Percentiles rank a stretch among this genome's conserved stretches.
phyloP scores from a whole-genome alignment of 2,329 filamentous ascomycete species.

The Tolypocladium ovalisporum region DNA sequence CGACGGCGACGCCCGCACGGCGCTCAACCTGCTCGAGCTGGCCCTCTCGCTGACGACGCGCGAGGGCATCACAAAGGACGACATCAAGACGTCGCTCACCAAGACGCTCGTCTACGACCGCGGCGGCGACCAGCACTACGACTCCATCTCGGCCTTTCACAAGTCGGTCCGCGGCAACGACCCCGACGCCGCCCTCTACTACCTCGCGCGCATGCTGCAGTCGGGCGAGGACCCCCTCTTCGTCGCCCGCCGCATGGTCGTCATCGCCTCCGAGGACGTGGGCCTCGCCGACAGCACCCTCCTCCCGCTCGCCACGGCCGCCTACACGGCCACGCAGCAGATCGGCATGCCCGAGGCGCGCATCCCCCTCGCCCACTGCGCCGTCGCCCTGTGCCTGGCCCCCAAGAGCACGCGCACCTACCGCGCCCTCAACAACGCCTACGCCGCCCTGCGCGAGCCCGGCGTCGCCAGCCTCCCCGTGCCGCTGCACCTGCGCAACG shows the following conservation, averaged over 20 bases:
- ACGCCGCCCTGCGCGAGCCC: conserved; percentile 68
- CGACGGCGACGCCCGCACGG: conserved; percentile 87
- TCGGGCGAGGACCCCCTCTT: conserved; percentile 90
- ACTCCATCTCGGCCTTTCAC: conserved; percentile 94
- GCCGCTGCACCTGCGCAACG: conserved; percentile 81
- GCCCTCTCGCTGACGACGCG: conserved; percentile 59
- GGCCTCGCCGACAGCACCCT: conserved; percentile 81
- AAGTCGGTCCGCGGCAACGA: conserved; percentile 87
- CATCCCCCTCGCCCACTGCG: conserved; percentile 81
- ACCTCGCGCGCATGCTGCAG: conserved; percentile 89
- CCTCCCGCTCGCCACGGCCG: conserved; percentile 71
- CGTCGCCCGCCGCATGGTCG: conserved; percentile 83
- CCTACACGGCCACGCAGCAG: conserved; percentile 81
- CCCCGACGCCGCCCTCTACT: conserved; percentile 83
- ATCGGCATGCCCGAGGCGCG: conserved; percentile 92
- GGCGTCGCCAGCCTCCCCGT: conserved; percentile 74
- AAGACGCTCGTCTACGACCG: conserved; percentile 93
- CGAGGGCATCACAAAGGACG: conserved; percentile 56
- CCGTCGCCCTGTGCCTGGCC: conserved; percentile 68
- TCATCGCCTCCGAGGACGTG: conserved; percentile 90
- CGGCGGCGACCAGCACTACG: conserved; percentile 92
- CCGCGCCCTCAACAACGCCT: conserved; percentile 68
- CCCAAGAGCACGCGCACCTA: conserved; percentile 86
- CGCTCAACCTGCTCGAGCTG: conserved; percentile 83
- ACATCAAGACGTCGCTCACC: conserved; percentile 73